A percentile compares a stretch with the other conserved stretches of the same genome.
Conservation (phyloP, 768 basidiomycete species). For the Lentinus tigrinus region DNA sequence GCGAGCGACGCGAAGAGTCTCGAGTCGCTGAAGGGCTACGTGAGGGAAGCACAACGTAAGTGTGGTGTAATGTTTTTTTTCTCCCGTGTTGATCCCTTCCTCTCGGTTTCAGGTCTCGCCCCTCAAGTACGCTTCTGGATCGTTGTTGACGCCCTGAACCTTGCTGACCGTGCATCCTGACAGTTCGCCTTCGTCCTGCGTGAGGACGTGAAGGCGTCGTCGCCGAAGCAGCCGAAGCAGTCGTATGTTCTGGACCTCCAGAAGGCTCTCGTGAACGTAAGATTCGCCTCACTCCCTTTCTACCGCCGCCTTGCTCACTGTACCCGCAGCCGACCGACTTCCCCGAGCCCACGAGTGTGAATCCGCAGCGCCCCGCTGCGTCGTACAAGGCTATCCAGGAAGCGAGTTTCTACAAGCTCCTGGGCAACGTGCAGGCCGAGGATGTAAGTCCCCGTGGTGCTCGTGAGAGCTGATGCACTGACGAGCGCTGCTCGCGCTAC, state of each 20-base stretch:
- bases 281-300: not conserved
- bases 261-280: conserved; percentile 43
- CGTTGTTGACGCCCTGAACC: not conserved
- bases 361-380: conserved; percentile 37
- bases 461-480: not conserved
- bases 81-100: not conserved
- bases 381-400: conserved; percentile 30
- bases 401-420: conserved; percentile 41
- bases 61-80: too few species aligned
- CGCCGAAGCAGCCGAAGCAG: conserved; percentile 39
- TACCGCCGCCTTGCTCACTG: conserved; percentile 1
- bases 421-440: conserved; percentile 37
- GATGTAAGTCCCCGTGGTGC: conserved; percentile 24
- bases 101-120: not conserved
- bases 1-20: conserved; percentile 32
- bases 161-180: conserved; percentile 16
- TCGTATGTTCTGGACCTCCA: conserved; percentile 40
- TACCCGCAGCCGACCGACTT: conserved; percentile 39
- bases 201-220: conserved; percentile 31
- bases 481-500: not conserved
- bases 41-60: conserved; percentile 51
- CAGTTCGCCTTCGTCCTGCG: conserved; percentile 38
- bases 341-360: conserved; percentile 39
- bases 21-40: conserved; percentile 45
- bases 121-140: not conserved